A percentile compares a stretch with the other conserved stretches of the same genome.
phyloP scores from a whole-genome alignment of 345 rosid genomes.

The Microcos paniculata region DNA sequence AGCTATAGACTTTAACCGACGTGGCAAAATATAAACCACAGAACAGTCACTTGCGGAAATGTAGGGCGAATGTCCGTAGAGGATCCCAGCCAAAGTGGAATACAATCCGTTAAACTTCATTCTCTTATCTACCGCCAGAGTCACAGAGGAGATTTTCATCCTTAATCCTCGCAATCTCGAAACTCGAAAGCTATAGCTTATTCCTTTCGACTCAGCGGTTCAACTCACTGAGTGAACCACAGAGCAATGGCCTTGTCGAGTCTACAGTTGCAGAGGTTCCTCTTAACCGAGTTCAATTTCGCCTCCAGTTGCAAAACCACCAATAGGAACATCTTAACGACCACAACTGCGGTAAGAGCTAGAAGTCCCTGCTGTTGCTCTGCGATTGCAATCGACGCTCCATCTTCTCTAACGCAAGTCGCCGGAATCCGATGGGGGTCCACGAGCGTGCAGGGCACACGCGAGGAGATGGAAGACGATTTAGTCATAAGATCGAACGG shows the following conservation, averaged over 20 bases:
- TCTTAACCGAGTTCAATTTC: conserved; percentile 34
- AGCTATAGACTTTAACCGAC: not conserved
- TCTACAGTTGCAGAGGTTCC: conserved; percentile 58
- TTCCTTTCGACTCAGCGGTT: conserved; percentile 19
- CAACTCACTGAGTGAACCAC: conserved; percentile 35
- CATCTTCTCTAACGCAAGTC: conserved; percentile 57
- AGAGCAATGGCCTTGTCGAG: conserved; percentile 62
- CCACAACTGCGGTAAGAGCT: conserved; percentile 13
- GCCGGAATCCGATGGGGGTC: conserved; percentile 76
- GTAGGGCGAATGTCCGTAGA: not conserved
- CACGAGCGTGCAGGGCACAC: conserved; percentile 66
- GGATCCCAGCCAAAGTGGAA: not conserved
- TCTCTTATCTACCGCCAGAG: conserved; percentile 37
- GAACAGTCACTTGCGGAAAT: not conserved
- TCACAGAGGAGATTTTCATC: not conserved
- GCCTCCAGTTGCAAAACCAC: conserved; percentile 19
- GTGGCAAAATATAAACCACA: not conserved
- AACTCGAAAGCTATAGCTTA: conserved; percentile 5
- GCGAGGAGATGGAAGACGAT: conserved; percentile 93
- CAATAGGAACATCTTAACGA: conserved; percentile 20
- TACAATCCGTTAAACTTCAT: conserved; percentile 36
- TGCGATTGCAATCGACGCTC: conserved; percentile 80
- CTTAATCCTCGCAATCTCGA: not conserved
- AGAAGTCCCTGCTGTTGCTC: conserved; percentile 49
- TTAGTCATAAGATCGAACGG: conserved; percentile 66